Base-by-base conservation (phyloP, 805 yeast genomes). In the Phaffomyces opuntiae region DNA sequence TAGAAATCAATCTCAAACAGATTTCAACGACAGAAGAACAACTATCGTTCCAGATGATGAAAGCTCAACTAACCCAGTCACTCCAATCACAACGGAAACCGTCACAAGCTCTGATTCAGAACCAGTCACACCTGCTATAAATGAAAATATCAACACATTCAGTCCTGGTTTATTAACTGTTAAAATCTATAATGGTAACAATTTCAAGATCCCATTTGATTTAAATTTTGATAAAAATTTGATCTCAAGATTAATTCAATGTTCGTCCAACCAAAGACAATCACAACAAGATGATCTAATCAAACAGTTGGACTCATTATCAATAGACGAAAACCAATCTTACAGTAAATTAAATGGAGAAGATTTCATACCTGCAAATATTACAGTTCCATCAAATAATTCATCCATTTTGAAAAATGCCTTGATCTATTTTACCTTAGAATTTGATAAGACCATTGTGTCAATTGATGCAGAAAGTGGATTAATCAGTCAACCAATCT, bases 381-480 rank as follows among this genome's bases (percentile, higher is more conserved):
- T 78, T 39, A 67, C 77, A 40, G 67, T 78, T 38, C 81, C 86
- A 14, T 74, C 75, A 80, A 53, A 71, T 72, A 67, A 24, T 16
- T 12, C 45, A 35, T 27, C 21, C 7, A 9, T 38, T 4, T 25
- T 74, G 33, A 73, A 78, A 50, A 80, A 79, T 53, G 78, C 93
- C 16, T 73, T 95, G 49, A 74, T 93, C 35, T 87, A 87, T 64
- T 75, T 90, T 57, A 88, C 96, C 2, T 73, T 93, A 39, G 99
- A 93, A 65, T 91, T 89, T 61, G 99, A 93, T 66, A 93, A 93
- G 65, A 88, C 91, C 42, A 93, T 90, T 53, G 83, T 93, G 52
- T 76, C 89, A 14, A 80, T 91, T 42, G 95, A 89, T 54, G 93
- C 98, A 3, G 78, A 81, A 27, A 78, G 85, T 44, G 96, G 96